Percentiles rank a stretch among this genome's conserved stretches.
Evolutionary conservation across 2,329 filamentous ascomycete genomes (phyloP).

Genomic region (Penicillium brevicompactum): DNA sequence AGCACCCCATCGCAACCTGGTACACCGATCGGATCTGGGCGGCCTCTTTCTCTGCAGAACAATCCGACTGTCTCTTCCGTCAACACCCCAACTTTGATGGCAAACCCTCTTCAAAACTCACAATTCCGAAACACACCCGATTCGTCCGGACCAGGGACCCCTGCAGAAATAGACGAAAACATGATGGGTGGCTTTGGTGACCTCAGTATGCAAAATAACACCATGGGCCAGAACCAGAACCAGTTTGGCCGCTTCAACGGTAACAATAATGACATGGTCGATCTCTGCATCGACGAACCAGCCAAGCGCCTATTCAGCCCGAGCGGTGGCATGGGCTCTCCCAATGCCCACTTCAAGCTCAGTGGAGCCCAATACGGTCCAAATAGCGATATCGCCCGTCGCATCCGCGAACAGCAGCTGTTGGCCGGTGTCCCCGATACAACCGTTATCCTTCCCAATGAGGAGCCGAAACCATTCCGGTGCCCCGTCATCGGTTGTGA

Average conservation of each 20-base stretch:
- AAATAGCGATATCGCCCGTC: slow-evolving; percentile 73
- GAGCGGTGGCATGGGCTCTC: slow-evolving; percentile 68
- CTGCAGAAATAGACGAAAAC: slow-evolving; percentile 74
- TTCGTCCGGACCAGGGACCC: slow-evolving; percentile 70
- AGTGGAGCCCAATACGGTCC: slow-evolving; percentile 74
- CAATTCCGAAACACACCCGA: slow-evolving; percentile 61
- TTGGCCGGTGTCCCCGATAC: slow-evolving; percentile 57
- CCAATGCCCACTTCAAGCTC: slow-evolving; percentile 73
- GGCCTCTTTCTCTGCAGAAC: slow-evolving; percentile 75
- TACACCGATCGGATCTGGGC: slow-evolving; percentile 74
- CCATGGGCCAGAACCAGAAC: slow-evolving; percentile 45
- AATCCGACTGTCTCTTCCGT: slow-evolving; percentile 97
- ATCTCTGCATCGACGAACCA: slow-evolving; percentile 82
- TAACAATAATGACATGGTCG: slow-evolving; percentile 55
- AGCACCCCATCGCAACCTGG: slow-evolving; percentile 77
- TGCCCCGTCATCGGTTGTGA: slow-evolving; percentile 98
- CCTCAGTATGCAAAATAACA: slow-evolving; percentile 57
- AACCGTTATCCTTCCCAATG: slow-evolving; percentile 58
- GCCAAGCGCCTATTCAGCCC: slow-evolving; percentile 91
- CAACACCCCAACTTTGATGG: slow-evolving; percentile 88
- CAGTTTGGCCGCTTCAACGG: slow-evolving; percentile 47
- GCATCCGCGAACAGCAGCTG: slow-evolving; percentile 66
- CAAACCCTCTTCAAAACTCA: slow-evolving; percentile 66
- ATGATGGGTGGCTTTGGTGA: slow-evolving; percentile 65
- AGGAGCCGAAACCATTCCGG: slow-evolving; percentile 96